phyloP scores from a whole-genome alignment of 306 rosid genomes.

The Phaseolus lunatus region DNA sequence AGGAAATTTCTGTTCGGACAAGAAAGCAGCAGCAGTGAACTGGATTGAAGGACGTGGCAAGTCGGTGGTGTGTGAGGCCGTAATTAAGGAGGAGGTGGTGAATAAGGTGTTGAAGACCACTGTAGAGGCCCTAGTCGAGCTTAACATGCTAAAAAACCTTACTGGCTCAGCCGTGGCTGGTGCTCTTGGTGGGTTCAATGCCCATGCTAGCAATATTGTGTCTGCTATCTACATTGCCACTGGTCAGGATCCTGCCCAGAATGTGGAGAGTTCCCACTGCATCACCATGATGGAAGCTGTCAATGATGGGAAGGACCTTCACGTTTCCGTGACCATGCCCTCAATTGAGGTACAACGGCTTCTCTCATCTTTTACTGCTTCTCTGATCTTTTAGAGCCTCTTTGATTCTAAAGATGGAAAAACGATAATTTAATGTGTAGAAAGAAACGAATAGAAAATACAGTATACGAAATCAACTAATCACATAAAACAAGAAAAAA shows the following conservation, averaged over 20 bases:
- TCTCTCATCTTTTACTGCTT: neutral
- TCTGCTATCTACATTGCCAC: constrained; percentile 77
- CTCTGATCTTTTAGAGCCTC: no score
- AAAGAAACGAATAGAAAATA: no score
- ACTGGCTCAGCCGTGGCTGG: constrained; percentile 77
- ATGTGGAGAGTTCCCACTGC: constrained; percentile 83
- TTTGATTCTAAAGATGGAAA: no score
- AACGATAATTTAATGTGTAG: no score
- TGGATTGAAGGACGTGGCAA: constrained; percentile 84
- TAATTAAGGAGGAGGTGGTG: constrained; percentile 66
- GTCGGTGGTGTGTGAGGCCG: constrained; percentile 76
- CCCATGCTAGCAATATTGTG: constrained; percentile 85
- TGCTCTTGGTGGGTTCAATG: constrained; percentile 79
- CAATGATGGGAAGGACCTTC: constrained; percentile 73
- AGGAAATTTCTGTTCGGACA: constrained; percentile 82
- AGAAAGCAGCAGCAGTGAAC: constrained; percentile 76
- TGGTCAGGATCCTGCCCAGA: constrained; percentile 89
- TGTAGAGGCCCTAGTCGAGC: constrained; percentile 64
- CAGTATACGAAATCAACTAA: no score
- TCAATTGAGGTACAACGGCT: constrained; percentile 63
- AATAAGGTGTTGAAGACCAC: constrained; percentile 73
- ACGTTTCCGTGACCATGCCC: constrained; percentile 78
- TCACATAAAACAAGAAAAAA: no score
- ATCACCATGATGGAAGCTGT: constrained; percentile 79
- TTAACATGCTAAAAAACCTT: constrained; percentile 77